These are phyloP conservation scores for Cyclotella choctawhatcheeana DNA, from an alignment of 108 stramenopile species.

Conservation along the genomic window DNA sequence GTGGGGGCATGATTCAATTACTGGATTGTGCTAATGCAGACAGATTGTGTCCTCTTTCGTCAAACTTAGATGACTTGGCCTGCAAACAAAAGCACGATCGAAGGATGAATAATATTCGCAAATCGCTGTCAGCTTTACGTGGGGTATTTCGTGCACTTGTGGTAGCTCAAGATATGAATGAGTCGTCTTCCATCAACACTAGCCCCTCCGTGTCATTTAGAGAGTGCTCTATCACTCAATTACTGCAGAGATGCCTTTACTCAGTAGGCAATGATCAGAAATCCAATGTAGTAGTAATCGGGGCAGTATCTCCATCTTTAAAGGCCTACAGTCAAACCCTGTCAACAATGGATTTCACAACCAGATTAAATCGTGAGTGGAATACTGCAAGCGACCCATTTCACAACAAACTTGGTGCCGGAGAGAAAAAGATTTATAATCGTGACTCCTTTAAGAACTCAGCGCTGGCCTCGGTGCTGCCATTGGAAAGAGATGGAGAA, in stretches of 20 bases:
- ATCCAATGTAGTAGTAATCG: slow-evolving; percentile 61
- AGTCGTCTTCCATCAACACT: neutral
- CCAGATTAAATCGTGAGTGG: slow-evolving; percentile 58
- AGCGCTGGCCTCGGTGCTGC: slow-evolving; percentile 6
- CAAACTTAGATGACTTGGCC: neutral
- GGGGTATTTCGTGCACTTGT: slow-evolving; percentile 54
- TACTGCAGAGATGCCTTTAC: slow-evolving; percentile 77
- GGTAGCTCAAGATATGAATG: slow-evolving; percentile 5
- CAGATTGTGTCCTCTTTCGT: slow-evolving; percentile 6
- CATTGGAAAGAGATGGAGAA: too few species aligned
- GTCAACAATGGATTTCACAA: slow-evolving; percentile 65
- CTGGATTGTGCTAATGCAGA: slow-evolving; percentile 60
- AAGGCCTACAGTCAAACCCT: slow-evolving; percentile 70
- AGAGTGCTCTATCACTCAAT: slow-evolving; percentile 75
- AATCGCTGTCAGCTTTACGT: slow-evolving; percentile 60
- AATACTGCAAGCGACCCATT: slow-evolving; percentile 65
- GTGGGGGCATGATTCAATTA: slow-evolving; percentile 42
- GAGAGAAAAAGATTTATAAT: slow-evolving; percentile 6
- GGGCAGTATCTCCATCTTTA: slow-evolving; percentile 55
- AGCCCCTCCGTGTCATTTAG: slow-evolving; percentile 58
- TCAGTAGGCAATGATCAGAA: slow-evolving; percentile 8
- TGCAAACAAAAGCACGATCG: slow-evolving; percentile 20
- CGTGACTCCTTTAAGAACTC: slow-evolving; percentile 16
- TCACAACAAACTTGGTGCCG: neutral
- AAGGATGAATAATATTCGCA: slow-evolving; percentile 42